Conservation (phyloP, 2,329 filamentous ascomycete species). For the Seiridium cupressi region DNA sequence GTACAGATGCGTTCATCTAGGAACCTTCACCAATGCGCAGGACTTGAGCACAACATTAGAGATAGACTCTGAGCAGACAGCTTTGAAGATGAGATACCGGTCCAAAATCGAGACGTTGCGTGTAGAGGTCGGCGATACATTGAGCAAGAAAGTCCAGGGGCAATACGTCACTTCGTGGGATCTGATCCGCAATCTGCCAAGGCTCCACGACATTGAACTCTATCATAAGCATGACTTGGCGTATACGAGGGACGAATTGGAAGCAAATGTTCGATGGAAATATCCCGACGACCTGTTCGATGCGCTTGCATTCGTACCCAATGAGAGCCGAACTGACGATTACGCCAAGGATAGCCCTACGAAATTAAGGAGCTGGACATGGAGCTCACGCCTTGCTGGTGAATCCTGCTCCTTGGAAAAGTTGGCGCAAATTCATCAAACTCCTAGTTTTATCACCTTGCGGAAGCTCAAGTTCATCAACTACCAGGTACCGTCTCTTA, state of each 20-base stretch:
- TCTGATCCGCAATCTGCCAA: constrained; percentile 63
- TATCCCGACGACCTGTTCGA: constrained; percentile 67
- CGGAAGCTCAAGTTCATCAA: constrained; percentile 61
- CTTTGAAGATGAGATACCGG: constrained; percentile 56
- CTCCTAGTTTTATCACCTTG: constrained; percentile 54
- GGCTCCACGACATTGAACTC: constrained; percentile 68
- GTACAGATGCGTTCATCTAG: constrained; percentile 67
- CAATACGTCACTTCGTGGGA: constrained; percentile 47
- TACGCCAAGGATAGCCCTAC: constrained; percentile 27
- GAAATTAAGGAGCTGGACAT: constrained; percentile 55
- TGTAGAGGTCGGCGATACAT: constrained; percentile 58
- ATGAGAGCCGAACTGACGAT: constrained; percentile 36
- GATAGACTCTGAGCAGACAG: neutral
- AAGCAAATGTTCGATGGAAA: constrained; percentile 61
- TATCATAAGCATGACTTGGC: constrained; percentile 68
- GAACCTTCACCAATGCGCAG: constrained; percentile 35
- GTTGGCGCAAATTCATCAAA: constrained; percentile 51
- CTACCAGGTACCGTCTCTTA: constrained; percentile 55
- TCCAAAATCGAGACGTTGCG: constrained; percentile 69
- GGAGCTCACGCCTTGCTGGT: constrained; percentile 56
- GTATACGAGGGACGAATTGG: constrained; percentile 59
- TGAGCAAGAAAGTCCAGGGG: constrained; percentile 18
- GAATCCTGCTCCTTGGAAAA: constrained; percentile 45
- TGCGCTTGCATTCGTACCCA: constrained; percentile 50
- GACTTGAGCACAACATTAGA: constrained; percentile 33